Evolutionary conservation across 495 filamentous ascomycete genomes (phyloP).

Genomic region (Letharia columbiana): DNA sequence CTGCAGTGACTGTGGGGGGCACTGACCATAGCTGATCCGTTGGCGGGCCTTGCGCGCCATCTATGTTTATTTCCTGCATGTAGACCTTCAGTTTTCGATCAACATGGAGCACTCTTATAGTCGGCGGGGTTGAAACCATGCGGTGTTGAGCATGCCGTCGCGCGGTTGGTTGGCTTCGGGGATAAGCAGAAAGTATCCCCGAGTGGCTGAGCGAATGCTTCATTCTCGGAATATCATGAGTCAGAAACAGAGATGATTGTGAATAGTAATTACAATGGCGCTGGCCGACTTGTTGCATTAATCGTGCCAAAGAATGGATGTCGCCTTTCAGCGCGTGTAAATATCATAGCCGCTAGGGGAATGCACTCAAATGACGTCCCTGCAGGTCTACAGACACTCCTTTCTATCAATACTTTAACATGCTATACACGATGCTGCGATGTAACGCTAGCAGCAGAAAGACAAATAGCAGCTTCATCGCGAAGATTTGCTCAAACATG

Average conservation of each 20-base stretch:
- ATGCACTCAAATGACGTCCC: not conserved
- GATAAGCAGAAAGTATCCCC: slow-evolving; percentile 7
- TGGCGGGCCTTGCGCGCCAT: slow-evolving; percentile 40
- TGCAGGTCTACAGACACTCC: not conserved
- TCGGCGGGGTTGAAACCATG: not conserved
- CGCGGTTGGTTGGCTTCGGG: slow-evolving; percentile 4
- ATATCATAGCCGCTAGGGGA: not conserved
- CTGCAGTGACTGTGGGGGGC: slow-evolving; percentile 21
- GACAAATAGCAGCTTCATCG: not conserved
- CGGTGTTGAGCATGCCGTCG: slow-evolving; percentile 1
- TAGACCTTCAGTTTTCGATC: not conserved
- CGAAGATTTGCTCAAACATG: not conserved
- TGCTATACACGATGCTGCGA: slow-evolving; percentile 10
- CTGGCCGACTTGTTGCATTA: not conserved
- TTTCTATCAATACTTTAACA: not conserved
- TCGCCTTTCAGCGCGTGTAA: not conserved
- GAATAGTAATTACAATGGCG: not conserved
- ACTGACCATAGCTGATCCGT: slow-evolving; percentile 49
- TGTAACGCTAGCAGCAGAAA: slow-evolving; percentile 10
- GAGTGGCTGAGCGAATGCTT: not conserved
- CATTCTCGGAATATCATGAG: not conserved
- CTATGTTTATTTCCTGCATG: slow-evolving; percentile 4
- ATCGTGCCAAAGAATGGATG: not conserved
- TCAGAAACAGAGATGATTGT: not conserved
- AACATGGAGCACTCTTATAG: not conserved